Conservation (phyloP, 1,284 basidiomycete genomes). For the Ganoderma multipileum region DNA sequence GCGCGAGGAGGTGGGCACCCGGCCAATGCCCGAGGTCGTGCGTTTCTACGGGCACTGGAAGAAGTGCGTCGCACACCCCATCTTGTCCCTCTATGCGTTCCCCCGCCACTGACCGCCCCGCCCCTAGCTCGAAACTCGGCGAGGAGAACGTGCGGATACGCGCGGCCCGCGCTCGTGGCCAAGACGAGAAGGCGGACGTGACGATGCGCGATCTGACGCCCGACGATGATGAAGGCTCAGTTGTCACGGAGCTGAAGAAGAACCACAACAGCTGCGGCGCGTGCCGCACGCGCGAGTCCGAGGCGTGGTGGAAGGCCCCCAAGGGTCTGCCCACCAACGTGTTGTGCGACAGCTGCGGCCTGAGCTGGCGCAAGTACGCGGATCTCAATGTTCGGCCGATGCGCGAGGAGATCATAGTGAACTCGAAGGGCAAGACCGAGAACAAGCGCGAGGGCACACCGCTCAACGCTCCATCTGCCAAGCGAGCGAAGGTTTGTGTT, state of each 20-base stretch:
- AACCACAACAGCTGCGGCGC: slow-evolving; percentile 73
- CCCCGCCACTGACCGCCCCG: slow-evolving; percentile 1
- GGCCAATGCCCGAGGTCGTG: slow-evolving; percentile 80
- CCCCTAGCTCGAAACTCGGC: slow-evolving; percentile 60
- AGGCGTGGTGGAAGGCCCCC: slow-evolving; percentile 87
- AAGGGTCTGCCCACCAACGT: slow-evolving; percentile 75
- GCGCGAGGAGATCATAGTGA: slow-evolving; percentile 65
- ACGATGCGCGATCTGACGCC: slow-evolving; percentile 40
- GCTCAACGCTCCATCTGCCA: slow-evolving; percentile 61
- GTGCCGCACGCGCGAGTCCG: slow-evolving; percentile 78
- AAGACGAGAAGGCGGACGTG: slow-evolving; percentile 32
- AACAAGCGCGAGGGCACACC: slow-evolving; percentile 87
- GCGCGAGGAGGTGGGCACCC: slow-evolving; percentile 74
- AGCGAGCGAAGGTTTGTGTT: slow-evolving; percentile 70
- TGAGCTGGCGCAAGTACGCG: slow-evolving; percentile 89
- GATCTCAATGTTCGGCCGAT: slow-evolving; percentile 78
- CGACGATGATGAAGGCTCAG: slow-evolving; percentile 77
- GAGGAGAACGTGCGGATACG: slow-evolving; percentile 67
- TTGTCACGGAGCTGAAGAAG: slow-evolving; percentile 62
- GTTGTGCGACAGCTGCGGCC: slow-evolving; percentile 84
- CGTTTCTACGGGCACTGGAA: slow-evolving; percentile 90
- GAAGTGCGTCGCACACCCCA: slow-evolving; percentile 54
- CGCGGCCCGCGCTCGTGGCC: slow-evolving; percentile 52
- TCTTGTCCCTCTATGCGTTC: background rate
- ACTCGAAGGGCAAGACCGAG: slow-evolving; percentile 48